phyloP scores from a whole-genome alignment of 805 yeast genomes.

The Kazachstania taianensis region DNA sequence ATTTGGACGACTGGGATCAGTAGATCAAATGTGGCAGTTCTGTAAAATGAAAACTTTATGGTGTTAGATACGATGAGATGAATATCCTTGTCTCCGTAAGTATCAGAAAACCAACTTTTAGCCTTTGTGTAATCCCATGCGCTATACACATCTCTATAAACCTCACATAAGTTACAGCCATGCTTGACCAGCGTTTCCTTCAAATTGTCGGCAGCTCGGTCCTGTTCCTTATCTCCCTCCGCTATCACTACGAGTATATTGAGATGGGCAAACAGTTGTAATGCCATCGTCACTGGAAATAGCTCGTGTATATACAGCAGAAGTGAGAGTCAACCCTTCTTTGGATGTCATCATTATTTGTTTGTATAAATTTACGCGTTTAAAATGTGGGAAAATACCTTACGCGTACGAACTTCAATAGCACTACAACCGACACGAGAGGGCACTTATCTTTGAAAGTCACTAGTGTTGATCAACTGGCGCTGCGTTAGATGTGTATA shows the following conservation, averaged over 20 bases:
- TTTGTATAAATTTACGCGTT: no score
- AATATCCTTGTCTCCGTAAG: constrained; percentile 10
- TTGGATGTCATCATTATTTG: no score
- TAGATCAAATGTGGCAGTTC: constrained; percentile 20
- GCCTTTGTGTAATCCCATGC: background rate
- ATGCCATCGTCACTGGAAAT: no score
- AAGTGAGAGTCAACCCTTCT: no score
- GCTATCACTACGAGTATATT: constrained; percentile 16
- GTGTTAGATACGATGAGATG: constrained; percentile 21
- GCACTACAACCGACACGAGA: no score
- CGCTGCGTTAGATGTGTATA: no score
- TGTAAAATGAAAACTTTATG: constrained; percentile 21
- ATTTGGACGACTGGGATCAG: constrained; percentile 24
- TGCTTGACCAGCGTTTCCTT: background rate
- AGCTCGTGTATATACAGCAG: no score
- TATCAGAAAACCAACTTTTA: constrained; percentile 12
- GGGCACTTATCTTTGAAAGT: no score
- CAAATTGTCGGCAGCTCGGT: background rate
- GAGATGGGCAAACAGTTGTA: constrained; percentile 12
- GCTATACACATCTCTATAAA: background rate
- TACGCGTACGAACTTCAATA: no score
- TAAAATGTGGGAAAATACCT: no score
- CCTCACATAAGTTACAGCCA: constrained; percentile 2
- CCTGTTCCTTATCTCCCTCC: constrained; percentile 1
- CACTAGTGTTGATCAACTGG: no score